A percentile compares a stretch with the other conserved stretches of the same genome.
Conservation (phyloP, 352 stramenopile species). For the Aphanomyces stellatus region DNA sequence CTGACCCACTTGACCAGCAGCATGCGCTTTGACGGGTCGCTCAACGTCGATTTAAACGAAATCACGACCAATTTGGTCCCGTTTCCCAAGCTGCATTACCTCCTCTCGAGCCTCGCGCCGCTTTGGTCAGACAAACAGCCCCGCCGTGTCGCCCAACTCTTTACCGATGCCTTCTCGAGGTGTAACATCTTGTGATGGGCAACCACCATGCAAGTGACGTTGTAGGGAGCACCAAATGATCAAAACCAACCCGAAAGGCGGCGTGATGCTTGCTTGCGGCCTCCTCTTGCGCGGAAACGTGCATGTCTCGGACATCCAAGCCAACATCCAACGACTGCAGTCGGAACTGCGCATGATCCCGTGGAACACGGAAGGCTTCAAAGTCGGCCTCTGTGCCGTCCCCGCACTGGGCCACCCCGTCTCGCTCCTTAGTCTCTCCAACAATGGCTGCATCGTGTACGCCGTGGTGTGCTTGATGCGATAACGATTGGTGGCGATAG, state of each 20-base stretch:
- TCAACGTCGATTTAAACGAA: conserved; percentile 99
- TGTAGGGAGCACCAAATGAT: conserved; percentile 70
- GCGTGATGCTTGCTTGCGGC: conserved; percentile 77
- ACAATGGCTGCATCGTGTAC: conserved; percentile 76
- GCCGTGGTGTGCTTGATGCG: too few species aligned
- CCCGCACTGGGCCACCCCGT: conserved; percentile 45
- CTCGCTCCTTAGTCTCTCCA: conserved; percentile 76
- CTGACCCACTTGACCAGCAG: conserved; percentile 98
- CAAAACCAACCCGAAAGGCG: conserved; percentile 48
- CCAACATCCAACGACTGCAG: conserved; percentile 78
- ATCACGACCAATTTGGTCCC: conserved; percentile 99
- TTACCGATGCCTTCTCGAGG: conserved; percentile 54
- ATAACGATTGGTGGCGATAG: too few species aligned
- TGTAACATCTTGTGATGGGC: conserved; percentile 23
- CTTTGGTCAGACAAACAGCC: conserved; percentile 41
- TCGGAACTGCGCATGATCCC: conserved; percentile 78
- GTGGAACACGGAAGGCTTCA: conserved; percentile 90
- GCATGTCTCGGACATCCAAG: conserved; percentile 80
- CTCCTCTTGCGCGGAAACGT: conserved; percentile 80
- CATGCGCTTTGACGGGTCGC: conserved; percentile 96
- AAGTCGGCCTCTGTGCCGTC: conserved; percentile 68
- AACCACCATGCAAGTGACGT: background rate
- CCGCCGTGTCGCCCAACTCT: conserved; percentile 51
- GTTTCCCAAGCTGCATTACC: conserved; percentile 98
- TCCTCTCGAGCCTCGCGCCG: conserved; percentile 83